Evolutionary conservation across 805 yeast species (phyloP), one percentile per base, ranked within the genome.

Genomic region (Nakazawaea anatomiae): DNA sequence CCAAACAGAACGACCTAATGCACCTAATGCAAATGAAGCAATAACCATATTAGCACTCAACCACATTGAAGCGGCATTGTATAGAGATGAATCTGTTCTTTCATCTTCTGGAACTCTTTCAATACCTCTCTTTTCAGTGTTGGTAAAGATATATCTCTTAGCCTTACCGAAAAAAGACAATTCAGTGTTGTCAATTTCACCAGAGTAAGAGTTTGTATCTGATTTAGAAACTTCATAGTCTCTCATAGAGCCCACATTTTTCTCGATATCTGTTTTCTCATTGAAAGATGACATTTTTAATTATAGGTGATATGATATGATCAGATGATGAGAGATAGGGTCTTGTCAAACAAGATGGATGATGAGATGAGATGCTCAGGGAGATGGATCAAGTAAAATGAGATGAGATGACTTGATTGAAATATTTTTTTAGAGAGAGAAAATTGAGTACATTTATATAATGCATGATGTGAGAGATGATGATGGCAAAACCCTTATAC

Each of bases 1-100:
- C 60, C 80, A 89, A 29, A 80, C 75, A 53, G 85, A 72, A 44
- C 61, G 62, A 34, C 88, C 87, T 42, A 85, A 66, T 55, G 79
- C 85, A 66, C 97, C 97, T 46, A 89, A 71, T 7, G 96, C 74
- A 59, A 79, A 82, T 14, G 96, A 80, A 25, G 96, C 89, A 61
- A 90, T 79, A 51, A 88, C 96, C 77, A 88, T 74, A 69, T 90
- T 89, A 38, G 96, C 95, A 6, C 95, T 85, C 60, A 86, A 76
- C 96, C 96, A 90, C 92, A 90, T 87, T 46, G 91, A 74, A 43
- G 89, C 89, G 32, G 94, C 87, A 57, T 78, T 79, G 70, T 79
- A 72, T 54, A 85, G 63, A 38, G 87, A 82, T 43, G 75, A 76
- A 55, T 84, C 89, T 44, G 77, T 75, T 64, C 88, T 84, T 66